Evolutionary conservation across 331 rosid species (phyloP).

Genomic region (Malus hybrid): DNA sequence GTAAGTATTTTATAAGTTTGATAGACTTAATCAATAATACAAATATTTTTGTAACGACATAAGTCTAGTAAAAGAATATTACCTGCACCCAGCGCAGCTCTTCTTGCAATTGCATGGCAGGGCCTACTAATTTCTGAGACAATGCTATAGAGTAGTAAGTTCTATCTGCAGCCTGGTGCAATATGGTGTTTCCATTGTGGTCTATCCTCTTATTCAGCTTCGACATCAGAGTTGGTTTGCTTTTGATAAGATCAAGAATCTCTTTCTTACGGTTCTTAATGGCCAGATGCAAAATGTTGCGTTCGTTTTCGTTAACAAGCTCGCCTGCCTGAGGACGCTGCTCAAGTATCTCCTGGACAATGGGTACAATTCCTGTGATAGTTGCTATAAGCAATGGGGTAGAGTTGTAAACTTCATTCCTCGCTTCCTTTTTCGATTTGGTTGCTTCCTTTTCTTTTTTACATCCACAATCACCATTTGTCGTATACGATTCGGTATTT

Average conservation of each 20-base stretch:
- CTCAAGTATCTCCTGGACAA: constrained; percentile 1
- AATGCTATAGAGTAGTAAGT: neutral
- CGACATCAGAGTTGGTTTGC: neutral
- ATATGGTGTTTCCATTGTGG: neutral
- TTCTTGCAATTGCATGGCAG: constrained; percentile 8
- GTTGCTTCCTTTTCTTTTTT: no score
- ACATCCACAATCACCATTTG: no score
- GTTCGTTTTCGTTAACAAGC: neutral
- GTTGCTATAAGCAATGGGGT: constrained; percentile 13
- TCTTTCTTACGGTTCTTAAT: constrained; percentile 14
- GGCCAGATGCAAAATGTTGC: constrained; percentile 21
- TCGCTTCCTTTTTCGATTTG: neutral
- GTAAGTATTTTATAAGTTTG: no score
- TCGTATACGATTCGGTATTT: no score
- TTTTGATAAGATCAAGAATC: constrained; percentile 12
- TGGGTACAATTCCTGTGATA: constrained; percentile 6
- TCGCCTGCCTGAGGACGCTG: constrained; percentile 17
- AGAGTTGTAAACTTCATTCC: neutral
- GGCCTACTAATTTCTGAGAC: neutral
- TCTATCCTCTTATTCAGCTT: neutral
- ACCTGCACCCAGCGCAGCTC: constrained; percentile 15
- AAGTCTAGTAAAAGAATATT: neutral
- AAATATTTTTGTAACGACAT: neutral
- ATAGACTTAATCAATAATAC: neutral
- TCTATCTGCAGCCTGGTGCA: neutral